Base-by-base conservation (phyloP, 192 early-diverging fungal genomes). In the Backusella liffmaniae region DNA sequence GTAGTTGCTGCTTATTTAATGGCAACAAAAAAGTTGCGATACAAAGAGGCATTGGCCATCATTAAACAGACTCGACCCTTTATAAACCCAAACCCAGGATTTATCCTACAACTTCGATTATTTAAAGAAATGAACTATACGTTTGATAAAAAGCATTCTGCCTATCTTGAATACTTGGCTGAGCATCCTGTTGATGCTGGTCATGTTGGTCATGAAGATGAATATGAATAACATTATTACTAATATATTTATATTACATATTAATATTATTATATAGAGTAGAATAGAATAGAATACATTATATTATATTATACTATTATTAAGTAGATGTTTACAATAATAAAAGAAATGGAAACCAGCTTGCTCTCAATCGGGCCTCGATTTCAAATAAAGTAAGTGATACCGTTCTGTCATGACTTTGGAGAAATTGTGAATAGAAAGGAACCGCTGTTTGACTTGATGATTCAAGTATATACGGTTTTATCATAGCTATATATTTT, bases 1-100 rank as follows among this genome's bases (percentile, higher is more conserved):
- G 77, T 86, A 29, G 85, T 92, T 0, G 66, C 91, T 18, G 90
- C 90, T 13, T 92, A 90, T 73, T 72, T 92, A 36, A 88, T 92
- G 81, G 35, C 71, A 9, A 66, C 42, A n/a, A 59, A 74, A 10
- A 65, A 70, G 1, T 29, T 79, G 41, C 29, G 72, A 37, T 73
- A 34, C 12, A 80, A 80, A 69, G 70, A 37, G 42, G 82, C 82
- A 4, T 35, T 83, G 21, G 82, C 82, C 2, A 66, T 62, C 7
- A 72, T 83, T 39, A 76, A 79, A 66, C 70, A 65, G 13, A 75
- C 62, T 6, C 74, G 82, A 56, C 78, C 78, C 0, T 74, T 83
- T 53, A 69, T 77, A 26, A 71, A 74, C 7, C 82, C 82, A 3
- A 83, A 83, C 18, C 36, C 59, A 0, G 82, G 82, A 5, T 83